Base-by-base conservation (phyloP, 257 asterid species). In the Petunia secreta region DNA sequence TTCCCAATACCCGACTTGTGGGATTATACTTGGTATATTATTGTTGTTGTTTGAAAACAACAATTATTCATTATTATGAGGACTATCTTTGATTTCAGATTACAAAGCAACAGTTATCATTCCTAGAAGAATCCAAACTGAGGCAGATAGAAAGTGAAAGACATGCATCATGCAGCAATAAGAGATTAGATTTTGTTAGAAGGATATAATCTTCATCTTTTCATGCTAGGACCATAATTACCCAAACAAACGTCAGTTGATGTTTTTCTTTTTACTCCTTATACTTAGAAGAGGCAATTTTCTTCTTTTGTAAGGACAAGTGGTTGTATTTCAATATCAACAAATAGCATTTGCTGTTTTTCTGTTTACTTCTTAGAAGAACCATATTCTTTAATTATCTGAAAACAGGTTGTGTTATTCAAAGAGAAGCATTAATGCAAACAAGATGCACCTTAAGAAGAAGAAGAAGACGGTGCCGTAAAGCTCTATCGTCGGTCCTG, bases 381-480 rank as follows among this genome's bases (percentile, higher is more conserved):
- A 71, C 43, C 44, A 46, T 3, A 2, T 25, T 3, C 11, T 50
- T 34, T 48, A 34, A 60, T 73, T 50, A 48, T 36, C 43, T 1
- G 36, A n/a, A 34, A 52, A 52, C 11, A 73, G 34, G 36, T 73
- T 44, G 40, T 34, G 73, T 52, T 62, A 78, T 78, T 63, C 34
- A 66, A 78, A 48, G 81, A 40, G 43, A 8, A 48, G 15, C 65
- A 65, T 3, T 65, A 41, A 58, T 10, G 77, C 43, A 73, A 63
- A 52, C 48, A 63, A 52, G 50, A 34, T 65, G 73, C 84, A 94
- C 99, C 98, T 94, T 94, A 84, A 96, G 87, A 80, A 96, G 98
- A 85, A 94, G 95, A 83, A 96, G 97, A 87, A 96, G 98, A n/a
- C 99, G 99, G 82, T 96, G 98, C 75, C 98, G 90, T 76, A 96